A percentile compares a stretch with the other conserved stretches of the same genome.
Evolutionary conservation across 495 filamentous ascomycete genomes (phyloP).

Genomic region (Penicillium riverlandense): DNA sequence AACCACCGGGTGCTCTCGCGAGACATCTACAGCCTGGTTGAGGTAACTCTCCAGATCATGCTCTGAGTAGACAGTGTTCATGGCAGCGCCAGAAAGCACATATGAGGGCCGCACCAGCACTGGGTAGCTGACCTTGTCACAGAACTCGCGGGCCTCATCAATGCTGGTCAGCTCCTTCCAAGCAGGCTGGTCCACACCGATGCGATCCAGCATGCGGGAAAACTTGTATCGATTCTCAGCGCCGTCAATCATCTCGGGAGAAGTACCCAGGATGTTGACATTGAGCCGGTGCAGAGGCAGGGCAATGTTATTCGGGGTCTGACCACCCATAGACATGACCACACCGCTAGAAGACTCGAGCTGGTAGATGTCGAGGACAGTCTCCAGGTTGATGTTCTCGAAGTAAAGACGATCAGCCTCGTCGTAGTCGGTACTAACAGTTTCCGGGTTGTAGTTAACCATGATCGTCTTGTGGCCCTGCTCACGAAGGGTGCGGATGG

Average conservation of each 20-base stretch:
- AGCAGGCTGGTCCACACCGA: slow-evolving; percentile 88
- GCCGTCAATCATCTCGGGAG: slow-evolving; percentile 96
- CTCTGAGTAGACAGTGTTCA: slow-evolving; percentile 96
- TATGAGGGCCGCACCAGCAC: slow-evolving; percentile 95
- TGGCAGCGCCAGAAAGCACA: slow-evolving; percentile 93
- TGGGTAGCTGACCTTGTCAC: slow-evolving; percentile 82
- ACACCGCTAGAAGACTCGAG: slow-evolving; percentile 81
- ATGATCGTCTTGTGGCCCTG: slow-evolving; percentile 92
- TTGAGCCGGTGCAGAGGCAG: slow-evolving; percentile 81
- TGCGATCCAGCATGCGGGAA: slow-evolving; percentile 92
- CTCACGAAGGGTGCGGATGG: slow-evolving; percentile 86
- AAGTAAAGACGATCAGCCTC: slow-evolving; percentile 95
- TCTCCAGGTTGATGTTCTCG: slow-evolving; percentile 94
- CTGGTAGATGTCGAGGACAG: slow-evolving; percentile 91
- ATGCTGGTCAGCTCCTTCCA: slow-evolving; percentile 97
- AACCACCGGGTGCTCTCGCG: slow-evolving; percentile 96
- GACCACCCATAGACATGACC: slow-evolving; percentile 96
- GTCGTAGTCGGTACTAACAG: slow-evolving; percentile 91
- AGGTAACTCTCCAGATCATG: slow-evolving; percentile 87
- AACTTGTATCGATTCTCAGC: slow-evolving; percentile 99
- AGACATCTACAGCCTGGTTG: slow-evolving; percentile 81
- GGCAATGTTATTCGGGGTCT: slow-evolving; percentile 97
- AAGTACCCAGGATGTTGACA: slow-evolving; percentile 88
- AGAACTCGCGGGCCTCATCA: slow-evolving; percentile 79
- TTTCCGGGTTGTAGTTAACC: slow-evolving; percentile 97